Base-by-base conservation (phyloP, 495 filamentous ascomycete species). In the Lophiostoma macrostomum region DNA sequence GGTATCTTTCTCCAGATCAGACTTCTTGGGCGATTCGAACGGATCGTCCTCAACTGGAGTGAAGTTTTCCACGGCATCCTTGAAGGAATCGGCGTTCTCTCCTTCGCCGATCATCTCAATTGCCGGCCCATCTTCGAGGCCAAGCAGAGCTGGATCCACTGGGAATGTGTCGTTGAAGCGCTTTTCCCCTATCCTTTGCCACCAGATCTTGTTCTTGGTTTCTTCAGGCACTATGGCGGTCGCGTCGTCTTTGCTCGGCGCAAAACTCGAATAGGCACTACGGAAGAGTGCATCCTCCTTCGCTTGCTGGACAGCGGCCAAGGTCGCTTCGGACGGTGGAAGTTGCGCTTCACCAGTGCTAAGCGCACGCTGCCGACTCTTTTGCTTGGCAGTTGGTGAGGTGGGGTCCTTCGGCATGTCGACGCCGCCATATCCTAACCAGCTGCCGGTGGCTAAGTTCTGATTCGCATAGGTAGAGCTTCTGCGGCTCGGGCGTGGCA, bases 181-280 rank as follows among this genome's bases (percentile, higher is more conserved):
- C 50, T 78, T 79, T 52, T 81, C 76, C 22, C 90, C 91, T 31
- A 82, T 69, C 53, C 82, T 81, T 50, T 82, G 79, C 90, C 90
- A 96, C 91, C 91, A 96, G n/a, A 95, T 72, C 34, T 80, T 72
- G 48, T 85, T 81, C 47, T 88, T 83, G 22, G 80, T 72, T 53
- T 86, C 83, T 11, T 76, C 78, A 29, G 90, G 80, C 7, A 90
- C 70, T 47, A 94, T 75, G 2, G 91, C 81, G 4, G 76, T 80
- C 3, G 86, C 79, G 64, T 93, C 87, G 62, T 96, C 91, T 50
- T 81, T 82, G 42, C 78, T 82, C 4, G 91, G 91, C 10, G 89
- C 89, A 71, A 95, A 95, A 52, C 85, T 87, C 0, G 89, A 94
- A 66, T 90, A 95, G 5, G 84, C 88, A 41, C 87, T 83, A 34